Percentiles rank a stretch among this genome's conserved stretches.
Conservation (phyloP, 2,329 filamentous ascomycete genomes). For the Exophiala bonariae region DNA sequence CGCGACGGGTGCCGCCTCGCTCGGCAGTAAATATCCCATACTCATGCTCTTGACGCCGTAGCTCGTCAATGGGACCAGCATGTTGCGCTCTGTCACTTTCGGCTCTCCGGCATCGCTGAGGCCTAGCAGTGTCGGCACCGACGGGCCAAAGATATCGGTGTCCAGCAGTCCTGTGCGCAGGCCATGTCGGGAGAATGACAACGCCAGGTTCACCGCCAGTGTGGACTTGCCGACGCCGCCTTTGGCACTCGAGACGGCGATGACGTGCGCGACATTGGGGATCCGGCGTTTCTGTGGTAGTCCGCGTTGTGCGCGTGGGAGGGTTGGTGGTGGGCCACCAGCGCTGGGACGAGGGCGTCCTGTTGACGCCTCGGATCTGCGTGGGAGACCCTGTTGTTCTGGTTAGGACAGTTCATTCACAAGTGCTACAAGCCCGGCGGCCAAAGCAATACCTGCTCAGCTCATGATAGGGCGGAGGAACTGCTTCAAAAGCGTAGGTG, state of each 20-base stretch:
- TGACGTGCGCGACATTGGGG: slow-evolving; percentile 80
- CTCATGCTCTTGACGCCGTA: slow-evolving; percentile 99
- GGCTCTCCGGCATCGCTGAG: slow-evolving; percentile 50
- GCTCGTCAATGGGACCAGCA: slow-evolving; percentile 83
- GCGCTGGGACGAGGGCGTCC: slow-evolving; percentile 1
- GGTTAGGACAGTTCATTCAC: neutral
- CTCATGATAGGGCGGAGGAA: neutral
- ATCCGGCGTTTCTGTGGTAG: slow-evolving; percentile 81
- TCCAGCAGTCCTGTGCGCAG: slow-evolving; percentile 86
- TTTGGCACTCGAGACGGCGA: slow-evolving; percentile 96
- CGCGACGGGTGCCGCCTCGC: slow-evolving; percentile 77
- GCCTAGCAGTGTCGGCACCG: slow-evolving; percentile 85
- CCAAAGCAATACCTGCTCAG: no score
- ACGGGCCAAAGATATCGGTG: slow-evolving; percentile 95
- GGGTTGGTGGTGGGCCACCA: slow-evolving; percentile 57
- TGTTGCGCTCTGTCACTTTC: slow-evolving; percentile 50
- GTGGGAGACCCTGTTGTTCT: slow-evolving; percentile 73
- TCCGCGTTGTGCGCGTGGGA: slow-evolving; percentile 76
- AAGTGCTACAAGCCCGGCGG: neutral
- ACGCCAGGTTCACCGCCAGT: slow-evolving; percentile 80
- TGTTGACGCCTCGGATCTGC: slow-evolving; percentile 46
- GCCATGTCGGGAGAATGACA: slow-evolving; percentile 80
- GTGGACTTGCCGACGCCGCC: slow-evolving; percentile 98
- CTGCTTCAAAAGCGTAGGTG: neutral
- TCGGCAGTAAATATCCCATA: slow-evolving; percentile 82